These are phyloP conservation scores for Plasmodium gallinaceum DNA, from an alignment of 169 alveolate genomes.

Conservation along the genomic window DNA sequence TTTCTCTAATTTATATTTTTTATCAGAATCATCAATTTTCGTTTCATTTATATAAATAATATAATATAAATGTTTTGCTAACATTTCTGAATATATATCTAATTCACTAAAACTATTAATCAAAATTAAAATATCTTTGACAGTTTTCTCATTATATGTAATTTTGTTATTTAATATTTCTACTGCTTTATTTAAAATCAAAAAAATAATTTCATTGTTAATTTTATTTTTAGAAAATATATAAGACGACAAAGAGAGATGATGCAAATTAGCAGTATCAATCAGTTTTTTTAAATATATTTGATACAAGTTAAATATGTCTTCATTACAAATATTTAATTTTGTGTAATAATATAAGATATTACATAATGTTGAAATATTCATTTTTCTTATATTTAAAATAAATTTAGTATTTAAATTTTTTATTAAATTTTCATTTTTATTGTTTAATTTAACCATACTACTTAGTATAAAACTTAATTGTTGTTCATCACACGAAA, in stretches of 20 bases:
- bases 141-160: background rate
- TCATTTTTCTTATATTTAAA: conserved; percentile 52
- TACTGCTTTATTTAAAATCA: conserved; percentile 36
- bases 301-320: conserved; percentile 32
- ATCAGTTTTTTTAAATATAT: conserved; percentile 52
- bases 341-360: conserved; percentile 46
- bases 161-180: conserved; percentile 15
- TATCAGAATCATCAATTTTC: background rate
- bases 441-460: conserved; percentile 24
- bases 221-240: conserved; percentile 33
- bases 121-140: conserved; percentile 36
- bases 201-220: background rate
- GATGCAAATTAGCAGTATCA: conserved; percentile 32
- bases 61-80: conserved; percentile 1
- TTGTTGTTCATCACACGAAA: conserved; percentile 72
- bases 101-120: conserved; percentile 61
- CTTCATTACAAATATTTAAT: conserved; percentile 27
- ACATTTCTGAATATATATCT: conserved; percentile 28
- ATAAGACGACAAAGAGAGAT: conserved; percentile 41
- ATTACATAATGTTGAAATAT: conserved; percentile 61
- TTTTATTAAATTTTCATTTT: conserved; percentile 11
- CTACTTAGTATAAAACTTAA: conserved; percentile 48
- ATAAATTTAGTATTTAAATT: conserved; percentile 41
- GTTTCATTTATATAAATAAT: conserved; percentile 16
- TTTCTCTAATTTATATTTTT: background rate